Evolutionary conservation across 2,329 filamentous ascomycete species (phyloP).

Genomic region (Ophiostoma novo-ulmi): DNA sequence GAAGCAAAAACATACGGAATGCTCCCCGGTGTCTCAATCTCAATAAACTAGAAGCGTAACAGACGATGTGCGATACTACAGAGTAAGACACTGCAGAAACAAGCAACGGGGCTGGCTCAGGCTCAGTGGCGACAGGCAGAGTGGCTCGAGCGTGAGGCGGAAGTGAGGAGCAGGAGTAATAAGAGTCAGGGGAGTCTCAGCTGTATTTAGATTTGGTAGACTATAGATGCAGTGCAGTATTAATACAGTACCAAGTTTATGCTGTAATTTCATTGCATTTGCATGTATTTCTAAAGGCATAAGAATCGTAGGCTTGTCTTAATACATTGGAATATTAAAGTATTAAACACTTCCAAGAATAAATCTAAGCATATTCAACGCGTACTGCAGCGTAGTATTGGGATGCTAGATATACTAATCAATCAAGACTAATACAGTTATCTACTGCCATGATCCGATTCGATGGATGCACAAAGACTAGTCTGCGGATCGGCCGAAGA

Average conservation of each 20-base stretch:
- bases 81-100: slow-evolving; percentile 11
- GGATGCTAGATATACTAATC: too few species aligned
- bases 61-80: neutral
- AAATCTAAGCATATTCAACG: too few species aligned
- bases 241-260: neutral
- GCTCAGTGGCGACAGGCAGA: neutral
- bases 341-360: too few species aligned
- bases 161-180: neutral
- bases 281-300: too few species aligned
- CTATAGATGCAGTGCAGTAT: neutral
- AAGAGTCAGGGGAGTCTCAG: slow-evolving; percentile 3
- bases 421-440: neutral
- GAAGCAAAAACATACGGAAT: neutral
- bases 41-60: neutral
- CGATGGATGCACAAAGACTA: neutral
- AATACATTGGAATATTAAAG: too few species aligned
- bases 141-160: neutral
- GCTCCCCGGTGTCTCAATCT: neutral
- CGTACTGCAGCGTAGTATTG: too few species aligned
- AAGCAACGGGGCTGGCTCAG: slow-evolving; percentile 2
- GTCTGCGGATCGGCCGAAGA: slow-evolving; percentile 6
- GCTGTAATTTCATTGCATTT: neutral
- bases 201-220: neutral
- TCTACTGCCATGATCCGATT: neutral
- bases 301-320: too few species aligned